Percentiles rank a stretch among this genome's conserved stretches.
Evolutionary conservation across 73 alveolate genomes (phyloP).

Genomic region (Paramecium sexaurelia): DNA sequence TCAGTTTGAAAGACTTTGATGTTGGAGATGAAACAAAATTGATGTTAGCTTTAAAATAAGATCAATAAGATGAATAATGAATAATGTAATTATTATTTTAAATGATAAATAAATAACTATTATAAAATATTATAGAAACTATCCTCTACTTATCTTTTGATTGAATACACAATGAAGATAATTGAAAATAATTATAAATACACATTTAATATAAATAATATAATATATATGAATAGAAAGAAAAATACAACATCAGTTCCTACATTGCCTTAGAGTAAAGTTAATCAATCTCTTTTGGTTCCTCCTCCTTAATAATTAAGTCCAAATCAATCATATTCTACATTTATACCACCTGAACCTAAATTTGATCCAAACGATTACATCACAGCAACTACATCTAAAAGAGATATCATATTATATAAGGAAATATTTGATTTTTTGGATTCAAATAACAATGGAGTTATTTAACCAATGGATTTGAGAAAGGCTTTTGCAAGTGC

Average conservation of each 20-base stretch:
- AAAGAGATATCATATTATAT: conserved; percentile 18
- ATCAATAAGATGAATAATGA: background rate
- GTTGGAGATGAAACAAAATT: conserved; percentile 46
- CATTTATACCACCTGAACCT: conserved; percentile 30
- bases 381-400: background rate
- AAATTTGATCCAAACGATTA: conserved; percentile 44
- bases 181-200: background rate
- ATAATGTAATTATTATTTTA: background rate
- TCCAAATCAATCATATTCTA: conserved; percentile 35
- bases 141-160: too few species aligned
- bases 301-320: background rate
- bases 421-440: conserved; percentile 50
- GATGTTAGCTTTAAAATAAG: background rate
- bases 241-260: conserved; percentile 12
- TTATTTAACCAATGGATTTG: conserved; percentile 55
- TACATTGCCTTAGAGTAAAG: background rate
- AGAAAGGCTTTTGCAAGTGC: conserved; percentile 38
- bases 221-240: background rate
- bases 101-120: background rate
- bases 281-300: background rate
- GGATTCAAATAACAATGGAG: conserved; percentile 55
- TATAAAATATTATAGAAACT: too few species aligned
- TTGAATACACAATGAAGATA: too few species aligned
- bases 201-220: background rate
- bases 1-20: conserved; percentile 29